phyloP scores from a whole-genome alignment of 306 rosid species.

The Cucurbita ficifolia region DNA sequence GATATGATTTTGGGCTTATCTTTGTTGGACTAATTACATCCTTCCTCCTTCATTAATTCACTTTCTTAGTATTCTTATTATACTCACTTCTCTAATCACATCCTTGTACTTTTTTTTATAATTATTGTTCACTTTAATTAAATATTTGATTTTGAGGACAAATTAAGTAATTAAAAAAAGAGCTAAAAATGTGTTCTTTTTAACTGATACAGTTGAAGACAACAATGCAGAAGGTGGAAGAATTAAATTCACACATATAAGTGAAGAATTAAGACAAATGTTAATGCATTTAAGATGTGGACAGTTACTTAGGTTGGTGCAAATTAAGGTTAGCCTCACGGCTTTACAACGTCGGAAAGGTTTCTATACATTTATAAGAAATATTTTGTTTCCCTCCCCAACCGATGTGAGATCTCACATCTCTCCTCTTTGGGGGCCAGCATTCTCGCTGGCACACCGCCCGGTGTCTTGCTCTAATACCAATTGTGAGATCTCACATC shows the following conservation, averaged over 20 bases:
- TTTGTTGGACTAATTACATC: not conserved
- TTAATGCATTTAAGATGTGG: not conserved
- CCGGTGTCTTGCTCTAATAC: too few species aligned
- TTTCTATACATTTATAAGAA: too few species aligned
- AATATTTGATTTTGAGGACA: too few species aligned
- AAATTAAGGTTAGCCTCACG: not conserved
- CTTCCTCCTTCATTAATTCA: not conserved
- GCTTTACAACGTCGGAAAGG: too few species aligned
- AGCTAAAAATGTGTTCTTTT: not conserved
- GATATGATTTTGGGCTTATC: conserved; percentile 3
- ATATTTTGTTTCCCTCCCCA: too few species aligned
- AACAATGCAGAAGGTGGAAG: not conserved
- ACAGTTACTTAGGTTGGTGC: not conserved
- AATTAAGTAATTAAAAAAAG: too few species aligned
- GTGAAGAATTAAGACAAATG: not conserved
- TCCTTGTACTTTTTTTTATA: not conserved
- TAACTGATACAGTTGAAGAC: not conserved
- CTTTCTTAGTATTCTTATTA: not conserved
- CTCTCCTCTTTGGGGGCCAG: too few species aligned
- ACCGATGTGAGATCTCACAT: too few species aligned
- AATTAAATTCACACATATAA: not conserved
- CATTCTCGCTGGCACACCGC: too few species aligned
- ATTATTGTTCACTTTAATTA: too few species aligned
- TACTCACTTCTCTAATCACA: not conserved
- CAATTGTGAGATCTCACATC: too few species aligned